These are phyloP conservation scores for Diphasiastrum complanatum DNA, from an alignment of 83 land plant species.

Conservation along the genomic window DNA sequence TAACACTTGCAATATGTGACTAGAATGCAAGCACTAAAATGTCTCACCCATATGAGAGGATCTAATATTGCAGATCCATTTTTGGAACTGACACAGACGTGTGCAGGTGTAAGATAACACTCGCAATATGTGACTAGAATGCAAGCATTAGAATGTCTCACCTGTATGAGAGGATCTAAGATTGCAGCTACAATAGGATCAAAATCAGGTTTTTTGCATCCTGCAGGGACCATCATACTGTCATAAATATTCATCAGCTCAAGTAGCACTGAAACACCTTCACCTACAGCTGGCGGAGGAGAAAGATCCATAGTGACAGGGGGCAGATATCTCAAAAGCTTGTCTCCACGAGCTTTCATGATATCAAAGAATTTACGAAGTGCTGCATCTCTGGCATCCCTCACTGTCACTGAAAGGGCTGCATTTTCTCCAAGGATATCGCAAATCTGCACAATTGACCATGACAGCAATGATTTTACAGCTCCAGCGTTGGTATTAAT, in stretches of 20 bases:
- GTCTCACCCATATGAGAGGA: no score
- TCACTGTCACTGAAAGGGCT: constrained; percentile 70
- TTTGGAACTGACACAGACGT: no score
- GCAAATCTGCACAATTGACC: constrained; percentile 47
- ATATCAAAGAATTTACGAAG: constrained; percentile 82
- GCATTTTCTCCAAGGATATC: constrained; percentile 84
- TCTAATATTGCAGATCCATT: no score
- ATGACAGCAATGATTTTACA: not conserved
- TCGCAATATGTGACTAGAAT: no score
- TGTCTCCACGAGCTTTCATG: constrained; percentile 77
- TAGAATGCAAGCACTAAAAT: no score
- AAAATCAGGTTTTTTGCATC: constrained; percentile 71
- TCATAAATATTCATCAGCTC: constrained; percentile 75
- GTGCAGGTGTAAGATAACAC: no score
- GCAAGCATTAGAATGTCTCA: no score
- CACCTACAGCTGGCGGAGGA: constrained; percentile 87
- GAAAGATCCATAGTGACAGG: constrained; percentile 86
- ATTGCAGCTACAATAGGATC: constrained; percentile 78
- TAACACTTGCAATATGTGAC: no score
- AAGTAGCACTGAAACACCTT: constrained; percentile 67
- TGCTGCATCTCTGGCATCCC: constrained; percentile 74
- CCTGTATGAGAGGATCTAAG: constrained; percentile 85
- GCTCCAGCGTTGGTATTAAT: no score
- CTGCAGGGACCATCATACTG: constrained; percentile 86
- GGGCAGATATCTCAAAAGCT: constrained; percentile 51